Conservation (phyloP, 2,329 filamentous ascomycete species). For the Talaromyces sp. region DNA sequence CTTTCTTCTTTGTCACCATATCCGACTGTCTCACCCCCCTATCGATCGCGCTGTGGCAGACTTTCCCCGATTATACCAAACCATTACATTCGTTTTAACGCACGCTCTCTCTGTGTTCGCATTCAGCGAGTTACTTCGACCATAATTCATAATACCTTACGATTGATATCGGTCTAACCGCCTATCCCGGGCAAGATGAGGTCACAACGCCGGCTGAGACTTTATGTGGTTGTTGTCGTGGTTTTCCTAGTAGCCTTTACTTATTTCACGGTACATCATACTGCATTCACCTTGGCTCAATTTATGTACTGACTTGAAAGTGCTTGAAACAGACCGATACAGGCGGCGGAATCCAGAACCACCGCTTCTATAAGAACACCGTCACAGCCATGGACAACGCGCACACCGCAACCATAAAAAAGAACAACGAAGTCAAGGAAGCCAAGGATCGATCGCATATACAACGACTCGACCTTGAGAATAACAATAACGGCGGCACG, state of each 20-base stretch:
- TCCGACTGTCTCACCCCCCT: not conserved
- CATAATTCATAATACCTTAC: not conserved
- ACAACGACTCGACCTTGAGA: conserved; percentile 64
- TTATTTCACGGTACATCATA: conserved; percentile 66
- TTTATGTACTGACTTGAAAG: not conserved
- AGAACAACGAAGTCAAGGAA: conserved; percentile 41
- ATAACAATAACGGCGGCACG: conserved; percentile 49
- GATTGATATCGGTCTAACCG: not conserved
- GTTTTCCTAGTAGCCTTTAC: conserved; percentile 66
- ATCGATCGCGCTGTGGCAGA: not conserved
- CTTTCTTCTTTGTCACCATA: not conserved
- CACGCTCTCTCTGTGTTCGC: not conserved
- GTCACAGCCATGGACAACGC: conserved; percentile 54
- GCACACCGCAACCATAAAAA: conserved; percentile 35
- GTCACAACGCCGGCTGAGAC: conserved; percentile 67
- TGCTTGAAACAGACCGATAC: conserved; percentile 37
- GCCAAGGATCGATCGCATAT: conserved; percentile 53
- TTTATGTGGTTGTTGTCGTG: conserved; percentile 64
- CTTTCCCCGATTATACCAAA: not conserved
- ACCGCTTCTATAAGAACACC: conserved; percentile 57
- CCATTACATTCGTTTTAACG: not conserved
- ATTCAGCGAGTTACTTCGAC: not conserved
- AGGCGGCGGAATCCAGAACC: conserved; percentile 40
- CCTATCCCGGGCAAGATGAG: conserved; percentile 54
- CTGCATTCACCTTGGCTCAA: not conserved